Evolutionary conservation across 2,329 filamentous ascomycete genomes (phyloP).

Genomic region (Eurotiales sp.): DNA sequence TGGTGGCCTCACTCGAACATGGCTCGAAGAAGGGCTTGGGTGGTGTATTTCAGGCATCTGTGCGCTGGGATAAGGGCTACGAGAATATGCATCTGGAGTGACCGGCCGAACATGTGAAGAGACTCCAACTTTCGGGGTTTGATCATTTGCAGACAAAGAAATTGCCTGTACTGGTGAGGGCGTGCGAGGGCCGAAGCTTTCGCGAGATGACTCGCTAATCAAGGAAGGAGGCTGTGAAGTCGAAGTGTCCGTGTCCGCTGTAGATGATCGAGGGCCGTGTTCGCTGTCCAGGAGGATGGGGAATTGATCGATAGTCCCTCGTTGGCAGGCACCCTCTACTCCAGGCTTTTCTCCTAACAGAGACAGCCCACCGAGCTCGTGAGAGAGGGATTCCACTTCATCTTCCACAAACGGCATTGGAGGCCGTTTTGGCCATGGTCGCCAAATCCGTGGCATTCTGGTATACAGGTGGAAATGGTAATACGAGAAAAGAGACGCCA

Average conservation of each 20-base stretch:
- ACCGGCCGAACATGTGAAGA: background rate
- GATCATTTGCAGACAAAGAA: background rate
- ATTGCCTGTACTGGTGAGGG: conserved; percentile 18
- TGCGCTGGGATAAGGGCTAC: background rate
- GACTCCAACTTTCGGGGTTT: background rate
- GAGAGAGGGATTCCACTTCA: conserved; percentile 39
- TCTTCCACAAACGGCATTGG: conserved; percentile 45
- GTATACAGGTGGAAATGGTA: conserved; percentile 11
- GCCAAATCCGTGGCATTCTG: conserved; percentile 22
- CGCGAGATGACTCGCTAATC: conserved; percentile 25
- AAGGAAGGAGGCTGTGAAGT: conserved; percentile 18
- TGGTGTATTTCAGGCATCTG: conserved; percentile 6
- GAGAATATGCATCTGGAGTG: background rate
- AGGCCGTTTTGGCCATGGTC: conserved; percentile 33
- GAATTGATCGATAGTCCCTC: conserved; percentile 43
- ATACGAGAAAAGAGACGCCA: background rate
- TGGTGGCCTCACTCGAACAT: background rate
- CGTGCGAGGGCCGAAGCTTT: conserved; percentile 25
- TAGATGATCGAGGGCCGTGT: conserved; percentile 17
- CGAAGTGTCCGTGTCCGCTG: conserved; percentile 16
- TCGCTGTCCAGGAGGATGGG: conserved; percentile 39
- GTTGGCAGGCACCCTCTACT: conserved; percentile 28
- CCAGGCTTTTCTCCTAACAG: conserved; percentile 29
- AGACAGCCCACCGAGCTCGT: conserved; percentile 34
- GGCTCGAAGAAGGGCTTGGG: conserved; percentile 10